A percentile compares a stretch with the other conserved stretches of the same genome.
Conservation (phyloP, 2,329 filamentous ascomycete genomes). For the Stagonosporopsis chrysanthemi region DNA sequence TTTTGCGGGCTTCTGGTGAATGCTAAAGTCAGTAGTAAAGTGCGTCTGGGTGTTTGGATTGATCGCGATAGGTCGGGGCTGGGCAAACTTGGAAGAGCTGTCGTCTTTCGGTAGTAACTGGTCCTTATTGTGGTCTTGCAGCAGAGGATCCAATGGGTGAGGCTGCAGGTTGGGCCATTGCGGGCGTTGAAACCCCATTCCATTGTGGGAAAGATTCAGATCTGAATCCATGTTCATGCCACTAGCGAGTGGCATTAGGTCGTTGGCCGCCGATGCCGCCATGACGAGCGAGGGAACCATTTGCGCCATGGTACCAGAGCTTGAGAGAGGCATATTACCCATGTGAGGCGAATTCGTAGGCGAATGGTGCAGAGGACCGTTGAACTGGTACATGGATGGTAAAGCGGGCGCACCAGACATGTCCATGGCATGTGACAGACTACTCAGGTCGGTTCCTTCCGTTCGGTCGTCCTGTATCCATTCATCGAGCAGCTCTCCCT, state of each 20-base stretch:
- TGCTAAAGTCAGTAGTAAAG: conserved; percentile 50
- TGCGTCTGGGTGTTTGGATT: conserved; percentile 47
- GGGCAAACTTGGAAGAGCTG: conserved; percentile 30
- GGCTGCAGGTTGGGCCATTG: conserved; percentile 44
- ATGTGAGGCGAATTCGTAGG: conserved; percentile 47
- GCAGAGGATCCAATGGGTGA: conserved; percentile 43
- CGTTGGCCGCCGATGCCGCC: conserved; percentile 51
- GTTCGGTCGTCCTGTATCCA: conserved; percentile 50
- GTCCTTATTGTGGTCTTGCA: conserved; percentile 45
- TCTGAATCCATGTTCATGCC: conserved; percentile 48
- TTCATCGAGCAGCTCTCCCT: conserved; percentile 45
- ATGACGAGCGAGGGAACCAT: conserved; percentile 51
- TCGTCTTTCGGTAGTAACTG: conserved; percentile 36
- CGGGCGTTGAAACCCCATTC: conserved; percentile 44
- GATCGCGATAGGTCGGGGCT: conserved; percentile 50
- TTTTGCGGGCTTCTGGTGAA: conserved; percentile 49
- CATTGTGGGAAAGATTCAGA: conserved; percentile 37
- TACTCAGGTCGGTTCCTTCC: conserved; percentile 35
- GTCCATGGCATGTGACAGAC: conserved; percentile 42
- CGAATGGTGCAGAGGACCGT: conserved; percentile 47
- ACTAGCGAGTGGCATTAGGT: conserved; percentile 48
- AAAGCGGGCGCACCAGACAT: conserved; percentile 44
- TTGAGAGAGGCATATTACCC: conserved; percentile 39
- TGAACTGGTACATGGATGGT: conserved; percentile 50
- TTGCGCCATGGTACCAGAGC: conserved; percentile 40